Base-by-base conservation (phyloP, 352 stramenopile genomes). In the Globisporangium okanoganense region DNA sequence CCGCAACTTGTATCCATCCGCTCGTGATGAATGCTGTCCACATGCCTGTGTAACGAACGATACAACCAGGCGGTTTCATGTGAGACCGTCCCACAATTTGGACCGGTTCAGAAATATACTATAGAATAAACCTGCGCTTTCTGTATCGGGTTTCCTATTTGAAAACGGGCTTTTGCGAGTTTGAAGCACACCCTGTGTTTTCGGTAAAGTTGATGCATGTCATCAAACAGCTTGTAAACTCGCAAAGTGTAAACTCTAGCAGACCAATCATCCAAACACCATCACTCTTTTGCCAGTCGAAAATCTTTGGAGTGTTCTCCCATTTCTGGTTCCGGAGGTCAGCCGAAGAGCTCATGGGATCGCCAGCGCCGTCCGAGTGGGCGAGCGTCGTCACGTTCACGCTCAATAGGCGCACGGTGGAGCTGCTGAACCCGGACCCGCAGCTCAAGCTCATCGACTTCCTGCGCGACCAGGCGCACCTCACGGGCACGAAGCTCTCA, bases 401-500 rank as follows among this genome's bases (percentile, higher is more conserved):
- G 27, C 58, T 64, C 58, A 64, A 64, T 14, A 20, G 29, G 27
- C 18, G 3, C 36, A 52, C 44, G 16, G 49, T 64, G 5, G 38
- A 58, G 14, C 27, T 64, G 8, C n/a, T 3, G 25, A 65, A 89
- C 56, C 75, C 83, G 38, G 62, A 73, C 27, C 87, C 87, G 0
- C 78, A 95, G 60, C 74, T 81, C 29, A 96, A 82, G 57, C 68
- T 96, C 44, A 72, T 97, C 53, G 71, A 89, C 62, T 95, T 86
- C 64, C 72, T 97, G 44, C 87, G 87, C 60, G 71, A 75, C 9
- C 79, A 85, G 41, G 56, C 87, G 58, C 65, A 77, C 18, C 82
- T 94, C 61, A 89, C 82, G 20, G 86, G 84, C 56, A 94, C 86
- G 3, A 97, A 96, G 61, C 79, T 96, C n/a, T 95, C 92, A 60